These are phyloP conservation scores for Populus davidiana DNA, from an alignment of 345 rosid genomes.

Conservation along the genomic window DNA sequence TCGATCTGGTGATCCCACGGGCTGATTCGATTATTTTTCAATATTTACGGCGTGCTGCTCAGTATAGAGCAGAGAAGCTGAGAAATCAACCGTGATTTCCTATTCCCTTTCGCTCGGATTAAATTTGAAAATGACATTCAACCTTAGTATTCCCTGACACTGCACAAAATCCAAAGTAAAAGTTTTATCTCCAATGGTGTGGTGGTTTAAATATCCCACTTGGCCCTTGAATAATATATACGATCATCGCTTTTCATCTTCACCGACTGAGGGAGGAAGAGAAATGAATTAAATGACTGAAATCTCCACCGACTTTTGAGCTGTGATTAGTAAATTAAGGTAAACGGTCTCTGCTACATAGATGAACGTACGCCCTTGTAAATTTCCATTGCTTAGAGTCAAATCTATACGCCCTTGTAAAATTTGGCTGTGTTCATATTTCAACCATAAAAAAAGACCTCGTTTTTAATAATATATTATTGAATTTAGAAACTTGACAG, in stretches of 20 bases:
- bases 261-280: not conserved
- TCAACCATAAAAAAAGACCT: not conserved
- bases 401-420: not conserved
- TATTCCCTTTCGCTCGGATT: too few species aligned
- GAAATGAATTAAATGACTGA: too few species aligned
- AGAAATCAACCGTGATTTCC: too few species aligned
- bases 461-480: too few species aligned
- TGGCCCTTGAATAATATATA: not conserved
- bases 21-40: too few species aligned
- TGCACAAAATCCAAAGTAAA: not conserved
- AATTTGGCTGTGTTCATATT: too few species aligned
- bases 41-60: too few species aligned
- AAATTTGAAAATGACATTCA: not conserved
- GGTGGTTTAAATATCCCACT: not conserved
- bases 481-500: too few species aligned
- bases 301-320: not conserved
- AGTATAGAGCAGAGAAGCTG: too few species aligned
- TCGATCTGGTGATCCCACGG: too few species aligned
- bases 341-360: not conserved
- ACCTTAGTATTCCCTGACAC: not conserved
- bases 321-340: not conserved
- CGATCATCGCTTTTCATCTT: not conserved
- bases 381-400: not conserved
- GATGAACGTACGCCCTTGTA: not conserved
- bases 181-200: not conserved